Evolutionary conservation across 73 alveolate genomes (phyloP), one percentile per base, ranked within the genome.

Genomic region (Paramecium octaurelia): DNA sequence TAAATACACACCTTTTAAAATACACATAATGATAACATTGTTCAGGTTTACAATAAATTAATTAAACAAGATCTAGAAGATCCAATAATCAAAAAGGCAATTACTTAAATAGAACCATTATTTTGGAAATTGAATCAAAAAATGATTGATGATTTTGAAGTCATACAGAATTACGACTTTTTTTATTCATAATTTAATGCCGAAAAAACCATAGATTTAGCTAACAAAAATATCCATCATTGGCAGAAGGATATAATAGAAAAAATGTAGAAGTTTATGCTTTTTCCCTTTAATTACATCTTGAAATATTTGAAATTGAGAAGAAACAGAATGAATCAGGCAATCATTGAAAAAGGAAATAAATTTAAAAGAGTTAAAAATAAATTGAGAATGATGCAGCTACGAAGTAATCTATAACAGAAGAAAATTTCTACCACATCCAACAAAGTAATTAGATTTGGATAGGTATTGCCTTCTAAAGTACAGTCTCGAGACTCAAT

Each of bases 321-420:
- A 73, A 73, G 87, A 73, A 64, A 64, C 46, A 64, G 84, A 64
- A 64, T 64, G 84, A 64, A 34, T 24, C 8, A 64, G 27, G 84
- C 84, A 4, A 64, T 64, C 12, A 64, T 64, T 3, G 84, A 64
- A 34, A 64, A 64, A 34, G 84, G 84, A 34, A 64, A 64, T 64
- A 64, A 64, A 64, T 64, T 64, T 64, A 64, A 64, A 64, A 64
- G 84, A 64, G 27, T 64, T 12, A 64, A 64, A 34, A 64, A 64
- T 64, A 23, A 64, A 64, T 14, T 64, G 16, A 64, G 84, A 64
- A 64, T 64, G 84, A 64, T 64, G 46, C 27, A 64, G 29, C 31
- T 24, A 64, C 20, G 84, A 1, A 64, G 27, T 64, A 6, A 64
- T 9, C 14, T 64, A 27, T 14, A 59, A 24, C 10, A 24, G 43